Evolutionary conservation across 306 rosid species (phyloP), one percentile per base, ranked within the genome.

Genomic region (Lagenaria siceraria): DNA sequence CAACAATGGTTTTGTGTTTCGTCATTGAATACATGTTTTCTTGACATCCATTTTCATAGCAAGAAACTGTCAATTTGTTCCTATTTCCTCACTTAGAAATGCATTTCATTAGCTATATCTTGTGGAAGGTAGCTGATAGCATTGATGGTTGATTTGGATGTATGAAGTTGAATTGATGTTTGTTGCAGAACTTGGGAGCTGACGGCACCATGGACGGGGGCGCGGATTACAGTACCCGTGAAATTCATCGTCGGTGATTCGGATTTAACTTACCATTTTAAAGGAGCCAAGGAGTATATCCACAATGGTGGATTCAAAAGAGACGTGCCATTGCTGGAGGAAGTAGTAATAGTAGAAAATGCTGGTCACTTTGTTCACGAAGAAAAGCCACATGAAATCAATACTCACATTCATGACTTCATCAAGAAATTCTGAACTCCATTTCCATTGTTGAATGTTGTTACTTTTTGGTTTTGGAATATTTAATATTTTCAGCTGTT

Each of bases 161-260:
- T 64, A 9, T 64, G 49, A 9, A 64, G 48, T 8, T 64, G 14
- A 18, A 35, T 64, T 3, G 46, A 64, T 35, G 49, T 64, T 36
- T 65, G 49, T 35, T 36, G 72, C 72, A 65, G 72, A 65, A 65
- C 72, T 1, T 65, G 72, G 72, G 72, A 65, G 49, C 72, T 35
- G 14, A 65, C 72, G 0, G 72, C 17, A 17, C 49, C 72, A 36
- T 65, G 72, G 72, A 65, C 72, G 49, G 48, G 72, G 18, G 49
- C 17, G 14, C 22, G n/a, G 72, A 36, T 65, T 36, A 27, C 19
- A 25, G 72, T 65, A 10, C 72, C 72, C 0, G 72, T 65, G 72
- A 65, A 65, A 43, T 65, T 65, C 72, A 65, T 65, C 8, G 49
- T 65, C 0, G 72, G 72, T 9, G 72, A 65, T 65, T 19, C 1